phyloP scores from a whole-genome alignment of 1,284 basidiomycete species.

The Ustilago bromivora region DNA sequence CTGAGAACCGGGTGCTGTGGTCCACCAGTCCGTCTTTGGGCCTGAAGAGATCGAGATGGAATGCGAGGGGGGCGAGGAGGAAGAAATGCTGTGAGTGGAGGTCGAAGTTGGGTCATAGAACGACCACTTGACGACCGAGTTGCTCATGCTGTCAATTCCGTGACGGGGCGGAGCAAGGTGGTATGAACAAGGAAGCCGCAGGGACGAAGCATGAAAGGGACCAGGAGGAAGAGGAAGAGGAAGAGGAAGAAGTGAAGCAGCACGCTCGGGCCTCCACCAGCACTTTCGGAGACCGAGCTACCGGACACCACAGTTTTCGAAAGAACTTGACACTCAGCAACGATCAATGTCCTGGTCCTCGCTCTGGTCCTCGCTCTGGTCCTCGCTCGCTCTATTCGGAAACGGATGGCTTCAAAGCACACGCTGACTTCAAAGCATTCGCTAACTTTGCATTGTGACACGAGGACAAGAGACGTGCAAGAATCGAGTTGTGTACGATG shows the following conservation, averaged over 20 bases:
- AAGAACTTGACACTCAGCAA: background rate
- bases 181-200: no score
- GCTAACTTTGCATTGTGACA: background rate
- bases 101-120: constrained; percentile 34
- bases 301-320: background rate
- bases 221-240: no score
- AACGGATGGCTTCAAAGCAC: no score
- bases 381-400: no score
- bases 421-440: no score
- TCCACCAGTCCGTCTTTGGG: constrained; percentile 38
- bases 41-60: constrained; percentile 23
- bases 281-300: background rate
- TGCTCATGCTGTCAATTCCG: background rate
- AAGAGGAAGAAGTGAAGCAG: background rate
- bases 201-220: no score
- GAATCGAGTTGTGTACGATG: background rate
- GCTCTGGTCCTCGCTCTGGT: no score
- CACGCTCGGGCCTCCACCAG: constrained; percentile 1
- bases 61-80: background rate
- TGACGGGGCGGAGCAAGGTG: background rate
- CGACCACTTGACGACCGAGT: constrained; percentile 11
- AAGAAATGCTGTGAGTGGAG: constrained; percentile 17
- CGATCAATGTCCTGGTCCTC: background rate
- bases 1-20: constrained; percentile 23
- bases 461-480: background rate